Evolutionary conservation across 768 basidiomycete species (phyloP).

Genomic region (Boletus pseudopeckii): DNA sequence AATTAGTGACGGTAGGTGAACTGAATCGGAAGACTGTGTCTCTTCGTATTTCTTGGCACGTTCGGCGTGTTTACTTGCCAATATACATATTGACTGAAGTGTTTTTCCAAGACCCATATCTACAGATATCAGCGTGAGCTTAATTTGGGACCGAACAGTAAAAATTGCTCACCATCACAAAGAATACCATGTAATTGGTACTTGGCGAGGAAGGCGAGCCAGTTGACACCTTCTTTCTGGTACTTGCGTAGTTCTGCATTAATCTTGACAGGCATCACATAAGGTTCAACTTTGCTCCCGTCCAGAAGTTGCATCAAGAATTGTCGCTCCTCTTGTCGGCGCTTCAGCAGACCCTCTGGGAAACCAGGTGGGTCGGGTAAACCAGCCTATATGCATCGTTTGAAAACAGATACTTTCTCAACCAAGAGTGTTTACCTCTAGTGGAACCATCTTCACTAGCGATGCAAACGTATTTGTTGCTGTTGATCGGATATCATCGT

Average conservation of each 20-base stretch:
- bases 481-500: slow-evolving; percentile 87
- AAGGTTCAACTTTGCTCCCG: slow-evolving; percentile 91
- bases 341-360: slow-evolving; percentile 80
- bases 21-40: slow-evolving; percentile 67
- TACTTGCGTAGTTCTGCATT: slow-evolving; percentile 95
- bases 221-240: slow-evolving; percentile 97
- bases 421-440: slow-evolving; percentile 61
- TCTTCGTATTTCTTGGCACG: slow-evolving; percentile 64
- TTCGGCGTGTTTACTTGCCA: slow-evolving; percentile 92
- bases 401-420: background rate
- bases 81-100: slow-evolving; percentile 93
- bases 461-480: slow-evolving; percentile 98
- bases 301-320: slow-evolving; percentile 94
- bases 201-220: slow-evolving; percentile 97
- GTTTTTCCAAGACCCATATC: slow-evolving; percentile 99
- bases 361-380: slow-evolving; percentile 96
- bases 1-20: slow-evolving; percentile 91
- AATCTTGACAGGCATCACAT: slow-evolving; percentile 79
- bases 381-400: slow-evolving; percentile 60
- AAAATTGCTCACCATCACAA: slow-evolving; percentile 74
- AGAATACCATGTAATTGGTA: slow-evolving; percentile 97
- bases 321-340: slow-evolving; percentile 81
- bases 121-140: slow-evolving; percentile 29
- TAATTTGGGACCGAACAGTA: slow-evolving; percentile 12
- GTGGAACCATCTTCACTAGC: slow-evolving; percentile 95